Percentiles rank a stretch among this genome's conserved stretches.
Conservation (phyloP, 2,329 filamentous ascomycete genomes). For the Didymella glomerata region DNA sequence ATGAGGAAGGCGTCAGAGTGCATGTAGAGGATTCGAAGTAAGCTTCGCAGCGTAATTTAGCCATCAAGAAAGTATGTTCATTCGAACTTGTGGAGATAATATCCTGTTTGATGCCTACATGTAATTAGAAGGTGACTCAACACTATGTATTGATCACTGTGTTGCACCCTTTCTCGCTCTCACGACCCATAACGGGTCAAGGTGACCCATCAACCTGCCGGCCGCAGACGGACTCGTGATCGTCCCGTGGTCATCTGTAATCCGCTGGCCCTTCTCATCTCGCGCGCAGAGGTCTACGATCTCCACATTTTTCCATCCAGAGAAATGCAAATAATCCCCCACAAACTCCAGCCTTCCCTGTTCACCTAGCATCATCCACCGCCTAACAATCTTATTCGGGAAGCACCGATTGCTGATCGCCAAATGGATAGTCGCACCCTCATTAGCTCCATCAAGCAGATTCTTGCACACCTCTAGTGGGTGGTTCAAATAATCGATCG, state of each 20-base stretch:
- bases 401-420: slow-evolving; percentile 63
- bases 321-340: slow-evolving; percentile 61
- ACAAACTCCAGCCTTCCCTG: slow-evolving; percentile 59
- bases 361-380: slow-evolving; percentile 59
- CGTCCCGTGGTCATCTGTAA: slow-evolving; percentile 35
- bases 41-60: not conserved
- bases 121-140: too few relatives aligned
- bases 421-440: slow-evolving; percentile 59
- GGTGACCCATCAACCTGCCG: slow-evolving; percentile 24
- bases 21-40: not conserved
- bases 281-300: slow-evolving; percentile 61
- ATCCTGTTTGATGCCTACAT: not conserved
- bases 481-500: slow-evolving; percentile 60
- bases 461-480: slow-evolving; percentile 57
- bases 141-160: not conserved
- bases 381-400: slow-evolving; percentile 60
- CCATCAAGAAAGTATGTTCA: not conserved
- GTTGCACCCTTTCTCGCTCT: slow-evolving; percentile 28
- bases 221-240: slow-evolving; percentile 22
- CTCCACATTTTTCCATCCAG: slow-evolving; percentile 62
- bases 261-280: slow-evolving; percentile 34
- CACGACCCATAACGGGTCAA: slow-evolving; percentile 43
- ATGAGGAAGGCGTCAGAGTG: not conserved
- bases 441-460: slow-evolving; percentile 52
- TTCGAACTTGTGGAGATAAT: not conserved